Evolutionary conservation across 768 basidiomycete species (phyloP).

Genomic region (Mycena rebaudengoi): DNA sequence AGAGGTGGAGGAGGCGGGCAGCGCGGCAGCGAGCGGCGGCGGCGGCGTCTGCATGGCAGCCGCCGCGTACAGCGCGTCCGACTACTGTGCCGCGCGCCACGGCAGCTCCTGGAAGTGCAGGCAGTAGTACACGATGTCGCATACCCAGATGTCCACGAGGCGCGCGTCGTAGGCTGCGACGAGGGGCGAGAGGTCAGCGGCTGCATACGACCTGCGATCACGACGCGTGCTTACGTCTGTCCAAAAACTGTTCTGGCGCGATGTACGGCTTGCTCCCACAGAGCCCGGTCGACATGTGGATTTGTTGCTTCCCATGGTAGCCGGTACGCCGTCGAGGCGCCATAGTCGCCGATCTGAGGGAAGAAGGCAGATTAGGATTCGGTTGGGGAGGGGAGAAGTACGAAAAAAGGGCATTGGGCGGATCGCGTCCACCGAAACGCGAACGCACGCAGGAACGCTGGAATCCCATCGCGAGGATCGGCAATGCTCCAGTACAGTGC

Average conservation of each 20-base stretch:
- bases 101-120: constrained; percentile 97
- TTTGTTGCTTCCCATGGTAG: no score
- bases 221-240: constrained; percentile 82
- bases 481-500: no score
- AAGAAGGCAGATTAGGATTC: constrained; percentile 2
- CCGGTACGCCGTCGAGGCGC: no score
- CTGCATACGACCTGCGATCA: constrained; percentile 35
- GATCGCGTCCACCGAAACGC: no score
- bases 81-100: constrained; percentile 91
- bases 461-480: no score
- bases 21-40: constrained; percentile 47
- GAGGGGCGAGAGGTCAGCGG: constrained; percentile 35
- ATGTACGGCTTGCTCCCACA: no score
- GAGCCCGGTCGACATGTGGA: no score
- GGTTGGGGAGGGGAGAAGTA: not conserved
- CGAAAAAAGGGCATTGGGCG: no score
- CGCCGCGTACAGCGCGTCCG: constrained; percentile 81
- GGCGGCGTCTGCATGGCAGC: constrained; percentile 50
- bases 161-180: constrained; percentile 93
- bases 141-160: constrained; percentile 97
- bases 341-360: no score
- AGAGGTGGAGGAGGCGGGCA: not conserved
- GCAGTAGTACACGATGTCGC: constrained; percentile 97
- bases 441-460: no score
- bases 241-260: no score